Conservation (phyloP, 2,329 filamentous ascomycete species). For the Fusarium bactridioides region DNA sequence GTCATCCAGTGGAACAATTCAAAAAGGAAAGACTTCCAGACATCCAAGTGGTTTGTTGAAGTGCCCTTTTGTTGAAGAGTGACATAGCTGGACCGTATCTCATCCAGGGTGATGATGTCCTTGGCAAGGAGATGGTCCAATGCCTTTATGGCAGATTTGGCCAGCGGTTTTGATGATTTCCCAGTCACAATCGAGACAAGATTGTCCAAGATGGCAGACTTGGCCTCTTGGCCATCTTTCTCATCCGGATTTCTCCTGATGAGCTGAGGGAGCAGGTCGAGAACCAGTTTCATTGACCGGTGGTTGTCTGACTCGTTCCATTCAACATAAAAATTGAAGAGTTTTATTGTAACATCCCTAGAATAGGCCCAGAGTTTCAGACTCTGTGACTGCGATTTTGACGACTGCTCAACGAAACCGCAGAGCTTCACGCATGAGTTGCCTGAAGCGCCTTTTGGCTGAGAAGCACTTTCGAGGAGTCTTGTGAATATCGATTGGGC, state of each 20-base stretch:
- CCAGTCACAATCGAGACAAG: constrained; percentile 67
- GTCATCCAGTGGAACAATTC: constrained; percentile 64
- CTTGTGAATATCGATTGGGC: constrained; percentile 56
- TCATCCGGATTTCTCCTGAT: constrained; percentile 58
- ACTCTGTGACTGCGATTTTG: constrained; percentile 54
- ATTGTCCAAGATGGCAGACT: constrained; percentile 56
- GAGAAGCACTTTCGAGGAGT: constrained; percentile 58
- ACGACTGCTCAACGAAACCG: constrained; percentile 68
- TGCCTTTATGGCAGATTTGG: constrained; percentile 74
- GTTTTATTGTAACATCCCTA: constrained; percentile 53
- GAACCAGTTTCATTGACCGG: constrained; percentile 68
- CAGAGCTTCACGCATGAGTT: constrained; percentile 66
- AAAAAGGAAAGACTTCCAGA: constrained; percentile 61
- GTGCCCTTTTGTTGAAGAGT: constrained; percentile 44
- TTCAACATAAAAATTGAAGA: constrained; percentile 71
- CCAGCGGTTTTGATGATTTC: constrained; percentile 67
- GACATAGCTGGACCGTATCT: constrained; percentile 56
- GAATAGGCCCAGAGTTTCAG: constrained; percentile 62
- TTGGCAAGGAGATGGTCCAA: constrained; percentile 73
- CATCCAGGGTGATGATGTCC: constrained; percentile 58
- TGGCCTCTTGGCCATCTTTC: constrained; percentile 49
- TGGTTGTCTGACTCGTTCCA: constrained; percentile 73
- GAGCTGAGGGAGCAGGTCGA: constrained; percentile 64
- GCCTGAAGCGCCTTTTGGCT: constrained; percentile 63
- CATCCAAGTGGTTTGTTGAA: constrained; percentile 26